Evolutionary conservation across 164 flowering plant genomes (phyloP).

Genomic region (Piper longum): DNA sequence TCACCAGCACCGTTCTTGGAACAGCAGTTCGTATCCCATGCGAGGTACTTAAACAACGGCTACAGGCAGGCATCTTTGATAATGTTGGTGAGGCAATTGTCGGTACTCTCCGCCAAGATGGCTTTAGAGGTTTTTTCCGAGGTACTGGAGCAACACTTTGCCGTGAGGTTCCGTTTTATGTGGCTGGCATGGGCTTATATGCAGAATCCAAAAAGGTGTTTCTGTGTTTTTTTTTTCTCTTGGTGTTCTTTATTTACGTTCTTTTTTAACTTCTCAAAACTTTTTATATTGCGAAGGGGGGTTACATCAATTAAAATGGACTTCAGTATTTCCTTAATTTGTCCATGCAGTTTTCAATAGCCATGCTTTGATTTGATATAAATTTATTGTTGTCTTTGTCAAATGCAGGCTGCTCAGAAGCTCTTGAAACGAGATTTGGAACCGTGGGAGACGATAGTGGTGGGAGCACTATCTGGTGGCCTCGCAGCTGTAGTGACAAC

Average conservation of each 20-base stretch:
- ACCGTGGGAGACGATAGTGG: constrained; percentile 86
- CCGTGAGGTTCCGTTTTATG: constrained; percentile 97
- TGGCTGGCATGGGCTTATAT: constrained; percentile 95
- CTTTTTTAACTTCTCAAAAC: too few relatives aligned
- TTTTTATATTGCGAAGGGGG: not conserved
- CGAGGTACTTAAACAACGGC: constrained; percentile 90
- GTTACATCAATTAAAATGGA: not conserved
- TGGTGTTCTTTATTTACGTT: not conserved
- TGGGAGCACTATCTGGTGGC: constrained; percentile 94
- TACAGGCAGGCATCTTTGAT: constrained; percentile 89
- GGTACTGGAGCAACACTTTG: constrained; percentile 97
- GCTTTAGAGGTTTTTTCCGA: constrained; percentile 86
- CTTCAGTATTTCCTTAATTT: too few relatives aligned
- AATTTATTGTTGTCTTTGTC: not conserved
- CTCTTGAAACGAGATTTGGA: constrained; percentile 70
- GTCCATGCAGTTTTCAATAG: too few relatives aligned
- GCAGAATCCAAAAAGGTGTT: constrained; percentile 93
- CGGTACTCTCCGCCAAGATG: constrained; percentile 88
- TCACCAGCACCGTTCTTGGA: constrained; percentile 90
- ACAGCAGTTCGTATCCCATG: constrained; percentile 95
- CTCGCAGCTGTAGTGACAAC: constrained; percentile 85
- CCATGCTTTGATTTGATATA: not conserved
- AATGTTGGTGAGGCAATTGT: constrained; percentile 90
- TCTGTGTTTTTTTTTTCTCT: not conserved
- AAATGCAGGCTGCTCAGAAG: constrained; percentile 41